Conservation (phyloP, 495 filamentous ascomycete genomes). For the Tetracladium setigerum region DNA sequence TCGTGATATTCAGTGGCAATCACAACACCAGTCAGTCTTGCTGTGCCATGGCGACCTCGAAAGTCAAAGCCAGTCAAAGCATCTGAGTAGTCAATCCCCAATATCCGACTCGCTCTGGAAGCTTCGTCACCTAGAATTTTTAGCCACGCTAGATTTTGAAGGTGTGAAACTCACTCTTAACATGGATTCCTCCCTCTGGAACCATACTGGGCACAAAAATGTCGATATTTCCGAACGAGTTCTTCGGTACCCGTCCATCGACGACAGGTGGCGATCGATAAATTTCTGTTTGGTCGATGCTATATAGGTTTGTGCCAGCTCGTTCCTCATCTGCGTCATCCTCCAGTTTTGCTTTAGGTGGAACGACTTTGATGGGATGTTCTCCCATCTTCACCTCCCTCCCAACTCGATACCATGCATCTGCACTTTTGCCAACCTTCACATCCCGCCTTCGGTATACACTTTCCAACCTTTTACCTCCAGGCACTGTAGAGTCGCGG, state of each 20-base stretch:
- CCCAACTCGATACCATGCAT: constrained; percentile 84
- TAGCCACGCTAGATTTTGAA: constrained; percentile 1
- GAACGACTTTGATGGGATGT: constrained; percentile 66
- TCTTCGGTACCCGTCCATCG: constrained; percentile 70
- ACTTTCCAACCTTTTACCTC: constrained; percentile 48
- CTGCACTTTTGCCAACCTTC: constrained; percentile 60
- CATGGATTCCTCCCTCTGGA: constrained; percentile 70
- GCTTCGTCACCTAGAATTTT: constrained; percentile 47
- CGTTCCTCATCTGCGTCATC: constrained; percentile 33
- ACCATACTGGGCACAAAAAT: constrained; percentile 91
- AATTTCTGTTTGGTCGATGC: constrained; percentile 62
- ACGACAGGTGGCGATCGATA: constrained; percentile 72
- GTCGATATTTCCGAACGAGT: constrained; percentile 84
- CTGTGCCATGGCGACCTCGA: constrained; percentile 71
- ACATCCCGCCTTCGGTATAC: constrained; percentile 80
- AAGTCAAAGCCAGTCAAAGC: constrained; percentile 90
- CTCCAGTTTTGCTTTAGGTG: constrained; percentile 28
- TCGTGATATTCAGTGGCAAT: constrained; percentile 64
- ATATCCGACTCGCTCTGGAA: constrained; percentile 61
- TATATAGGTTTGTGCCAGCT: constrained; percentile 56
- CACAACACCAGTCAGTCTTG: constrained; percentile 67
- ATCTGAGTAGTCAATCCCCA: constrained; percentile 81
- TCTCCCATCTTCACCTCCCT: constrained; percentile 66
- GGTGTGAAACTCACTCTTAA: constrained; percentile 28
- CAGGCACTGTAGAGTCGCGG: constrained; percentile 35